Base-by-base conservation (phyloP, 2,329 filamentous ascomycete species). In the Epichloe sp. region DNA sequence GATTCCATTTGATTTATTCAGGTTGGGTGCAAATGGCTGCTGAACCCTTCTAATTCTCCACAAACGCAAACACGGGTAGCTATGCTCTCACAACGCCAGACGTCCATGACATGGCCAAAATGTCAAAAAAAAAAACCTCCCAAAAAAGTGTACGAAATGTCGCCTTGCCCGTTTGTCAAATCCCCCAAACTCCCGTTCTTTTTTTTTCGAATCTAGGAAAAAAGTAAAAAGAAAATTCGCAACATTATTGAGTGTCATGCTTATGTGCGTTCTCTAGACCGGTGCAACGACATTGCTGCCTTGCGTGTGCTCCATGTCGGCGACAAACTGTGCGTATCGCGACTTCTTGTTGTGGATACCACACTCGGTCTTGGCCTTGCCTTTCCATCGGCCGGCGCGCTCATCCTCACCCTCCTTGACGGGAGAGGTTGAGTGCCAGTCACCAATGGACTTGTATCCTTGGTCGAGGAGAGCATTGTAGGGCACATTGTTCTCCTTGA, bases 321-420 rank as follows among this genome's bases (percentile, higher is more conserved):
- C 76, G 51, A 95, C 71, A 69, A 85, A 96, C 70, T 90, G 82
- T 11, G 89, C 86, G 63, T 97, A 98, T 59, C 89, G 84, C 53
- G 88, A 95, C 68, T 90, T 85, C 71, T 93, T 94, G 77, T 97
- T 97, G 80, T 98, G 93, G 64, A 98, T 97, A 46, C 93, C 93
- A 68, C 93, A 98, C 74, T 98, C 93, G 15, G 89, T 94, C 83
- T 98, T 98, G 62, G 78, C 73, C 68, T 89, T 86, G 55, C 93
- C 93, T 78, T 95, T 96, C 93, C 93, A 98, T 59, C 93, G 84
- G 53, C 93, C 93, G 8, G 93, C 86, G 48, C 93, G 85, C 79
- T 98, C 93, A 62, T 97, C 93, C 71, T 98, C 93, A 57, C 87
- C 87, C 53, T 91, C 88, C 56, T 77, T 82, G 54, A 97, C 89